phyloP scores from a whole-genome alignment of 495 filamentous ascomycete genomes.

The Annulohypoxylon bovei region DNA sequence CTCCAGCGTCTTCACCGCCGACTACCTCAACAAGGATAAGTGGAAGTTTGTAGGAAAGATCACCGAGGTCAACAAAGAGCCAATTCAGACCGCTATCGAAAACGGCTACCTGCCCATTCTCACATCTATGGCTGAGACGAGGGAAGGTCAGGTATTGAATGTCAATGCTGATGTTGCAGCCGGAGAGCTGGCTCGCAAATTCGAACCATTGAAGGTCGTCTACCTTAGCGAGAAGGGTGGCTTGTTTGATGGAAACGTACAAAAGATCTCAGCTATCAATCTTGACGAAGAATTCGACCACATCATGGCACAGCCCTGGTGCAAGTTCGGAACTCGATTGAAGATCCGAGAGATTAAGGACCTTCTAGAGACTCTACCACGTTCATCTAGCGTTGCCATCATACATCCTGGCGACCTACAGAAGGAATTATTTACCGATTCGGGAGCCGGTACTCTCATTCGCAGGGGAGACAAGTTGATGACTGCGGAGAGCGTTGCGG shows the following conservation, averaged over 20 bases:
- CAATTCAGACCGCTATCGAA: conserved; percentile 91
- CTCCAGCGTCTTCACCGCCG: conserved; percentile 91
- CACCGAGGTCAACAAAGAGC: conserved; percentile 87
- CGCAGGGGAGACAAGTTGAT: conserved; percentile 91
- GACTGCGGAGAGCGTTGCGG: conserved; percentile 73
- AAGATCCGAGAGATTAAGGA: conserved; percentile 99
- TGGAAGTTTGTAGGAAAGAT: conserved; percentile 97
- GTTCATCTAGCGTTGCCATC: conserved; percentile 95
- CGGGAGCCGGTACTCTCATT: conserved; percentile 94
- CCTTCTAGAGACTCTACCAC: conserved; percentile 83
- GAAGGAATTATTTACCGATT: conserved; percentile 96
- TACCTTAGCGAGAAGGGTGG: conserved; percentile 98
- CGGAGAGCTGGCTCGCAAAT: conserved; percentile 85
- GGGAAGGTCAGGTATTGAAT: conserved; percentile 93
- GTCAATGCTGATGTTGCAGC: conserved; percentile 98
- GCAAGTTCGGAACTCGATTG: conserved; percentile 91
- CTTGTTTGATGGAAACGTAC: conserved; percentile 90
- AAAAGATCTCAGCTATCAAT: conserved; percentile 98
- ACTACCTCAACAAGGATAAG: conserved; percentile 93
- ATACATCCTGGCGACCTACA: conserved; percentile 95
- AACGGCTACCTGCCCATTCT: conserved; percentile 93
- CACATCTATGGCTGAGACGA: conserved; percentile 95
- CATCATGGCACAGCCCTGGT: conserved; percentile 96
- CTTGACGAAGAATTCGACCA: conserved; percentile 97
- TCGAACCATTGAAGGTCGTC: conserved; percentile 97